Base-by-base conservation (phyloP, 192 early-diverging fungal genomes). In the Coemansia sp. region DNA sequence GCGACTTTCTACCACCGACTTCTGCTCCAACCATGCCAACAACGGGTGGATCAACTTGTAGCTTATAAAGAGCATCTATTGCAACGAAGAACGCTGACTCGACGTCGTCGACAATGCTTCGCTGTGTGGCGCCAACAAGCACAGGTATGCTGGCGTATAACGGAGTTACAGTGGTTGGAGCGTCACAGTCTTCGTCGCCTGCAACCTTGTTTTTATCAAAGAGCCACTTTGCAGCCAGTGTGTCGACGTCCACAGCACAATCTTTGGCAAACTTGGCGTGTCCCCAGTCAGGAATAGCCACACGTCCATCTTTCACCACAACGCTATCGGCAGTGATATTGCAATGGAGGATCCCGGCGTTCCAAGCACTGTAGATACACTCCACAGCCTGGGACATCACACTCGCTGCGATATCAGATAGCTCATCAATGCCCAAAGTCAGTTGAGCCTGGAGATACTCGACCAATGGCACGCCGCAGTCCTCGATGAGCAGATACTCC, bases 401-500 rank as follows among this genome's bases (percentile, higher is more conserved):
- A 14, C 29, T 3, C 12, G 12, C 29, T 29, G 53, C 27, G 9
- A 12, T 3, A 29, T 12, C 14, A n/a, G 23, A 54, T 26, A 14
- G 27, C 26, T n/a, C 3, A 3, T 3, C 6, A 27, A n/a, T 26
- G 12, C 13, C 14, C 12, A n/a, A 54, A 54, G 10, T 2, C 2
- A 7, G 5, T 7, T 12, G 29, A 16, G 4, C 23, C 11, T 3
- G 13, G 3, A 18, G 23, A 26, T 29, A 29, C 14, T 54, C 26
- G 53, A n/a, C n/a, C n/a, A 54, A 3, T 8, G 53, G 53, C 53
- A 18, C 23, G 4, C 53, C 53, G 23, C 12, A 20, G 14, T 52
- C 20, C 51, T 52, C 51, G 22, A 65, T 51, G 2, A 65, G 11
- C 3, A 59, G 22, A 27, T 52, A 57, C 7, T 65, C 55, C 18